Conservation (phyloP, 805 yeast species). For the Candida xiaguanensis region DNA sequence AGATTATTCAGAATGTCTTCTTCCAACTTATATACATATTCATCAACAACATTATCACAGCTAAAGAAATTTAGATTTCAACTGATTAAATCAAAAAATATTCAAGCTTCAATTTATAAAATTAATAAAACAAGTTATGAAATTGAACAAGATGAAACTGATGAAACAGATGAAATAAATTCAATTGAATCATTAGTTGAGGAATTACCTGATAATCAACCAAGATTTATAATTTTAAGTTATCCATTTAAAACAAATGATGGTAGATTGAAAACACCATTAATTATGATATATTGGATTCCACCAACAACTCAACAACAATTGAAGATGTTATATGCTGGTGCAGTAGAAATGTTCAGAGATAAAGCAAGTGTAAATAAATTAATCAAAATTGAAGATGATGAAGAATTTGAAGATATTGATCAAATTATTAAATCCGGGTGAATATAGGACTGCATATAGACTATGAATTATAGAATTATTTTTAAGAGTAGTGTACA, state of each 20-base stretch:
- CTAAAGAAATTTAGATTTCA: slow-evolving; percentile 71
- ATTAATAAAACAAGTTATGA: slow-evolving; percentile 57
- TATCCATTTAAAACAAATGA: slow-evolving; percentile 69
- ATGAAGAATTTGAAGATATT: slow-evolving; percentile 61
- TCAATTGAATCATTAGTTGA: slow-evolving; percentile 64
- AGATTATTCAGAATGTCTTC: too few relatives aligned
- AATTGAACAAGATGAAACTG: slow-evolving; percentile 42
- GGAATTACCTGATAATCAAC: slow-evolving; percentile 76
- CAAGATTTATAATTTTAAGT: slow-evolving; percentile 71
- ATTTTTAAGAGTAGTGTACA: not conserved
- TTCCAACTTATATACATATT: slow-evolving; percentile 53
- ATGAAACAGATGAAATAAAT: slow-evolving; percentile 43
- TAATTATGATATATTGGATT: slow-evolving; percentile 80
- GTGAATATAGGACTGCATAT: slow-evolving; percentile 2
- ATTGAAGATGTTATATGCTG: slow-evolving; percentile 84
- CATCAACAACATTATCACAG: slow-evolving; percentile 54
- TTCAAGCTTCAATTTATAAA: slow-evolving; percentile 61
- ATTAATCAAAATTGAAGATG: slow-evolving; percentile 60
- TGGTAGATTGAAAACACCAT: slow-evolving; percentile 70
- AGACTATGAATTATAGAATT: not conserved
- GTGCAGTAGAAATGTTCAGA: slow-evolving; percentile 78
- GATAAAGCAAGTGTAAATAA: slow-evolving; percentile 73
- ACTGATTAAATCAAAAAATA: slow-evolving; percentile 57
- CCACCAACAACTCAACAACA: slow-evolving; percentile 86
- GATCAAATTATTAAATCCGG: slow-evolving; percentile 4